Evolutionary conservation across 306 rosid species (phyloP), one percentile per base, ranked within the genome.

Genomic region (Oxytropis ochrocephala): DNA sequence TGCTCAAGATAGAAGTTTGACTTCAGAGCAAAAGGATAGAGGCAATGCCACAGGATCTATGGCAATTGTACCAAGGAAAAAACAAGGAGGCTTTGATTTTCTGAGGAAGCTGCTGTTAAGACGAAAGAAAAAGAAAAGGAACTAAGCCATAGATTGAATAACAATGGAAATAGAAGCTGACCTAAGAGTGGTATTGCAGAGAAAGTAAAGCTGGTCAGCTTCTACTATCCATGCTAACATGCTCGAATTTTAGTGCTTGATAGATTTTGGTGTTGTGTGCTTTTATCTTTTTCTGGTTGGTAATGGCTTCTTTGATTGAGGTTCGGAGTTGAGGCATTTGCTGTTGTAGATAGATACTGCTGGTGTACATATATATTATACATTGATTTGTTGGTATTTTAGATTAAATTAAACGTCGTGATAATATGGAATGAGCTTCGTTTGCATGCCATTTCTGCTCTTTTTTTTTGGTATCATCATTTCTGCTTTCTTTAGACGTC

Each of bases 71-170:
- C 67, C 85, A 0, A 50, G 75, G 64, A 86, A 81, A 70, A 88
- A 83, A 67, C 84, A 73, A 13, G 85, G 88, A 49, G 78, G 80
- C 21, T 83, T 86, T 60, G 87, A 79, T 78, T 83, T 90, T 49
- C 86, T 90, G 50, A 81, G 75, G 90, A 88, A 79, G 69, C 69
- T 90, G 30, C 72, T 90, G 53, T 19, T 75, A 8, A 83, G 88
- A 76, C 55, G 69, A 67, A 86, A 81, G 86, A 88, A 81, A 69
- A 61, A 47, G 67, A 73, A 85, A 79, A 78, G 82, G 75, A 62
- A 36, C 73, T 9, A 69, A 58, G 54, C 62, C 52, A 72, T 75
- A 50, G 80, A 63, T 6, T 80, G 84, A 86, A 3, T 18, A n/a
- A 24, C 30, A 38, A 71, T 14, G 75, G 56, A 12, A 39, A 69